phyloP scores from a whole-genome alignment of 2,329 filamentous ascomycete species.

The Sporothrix sp. region DNA sequence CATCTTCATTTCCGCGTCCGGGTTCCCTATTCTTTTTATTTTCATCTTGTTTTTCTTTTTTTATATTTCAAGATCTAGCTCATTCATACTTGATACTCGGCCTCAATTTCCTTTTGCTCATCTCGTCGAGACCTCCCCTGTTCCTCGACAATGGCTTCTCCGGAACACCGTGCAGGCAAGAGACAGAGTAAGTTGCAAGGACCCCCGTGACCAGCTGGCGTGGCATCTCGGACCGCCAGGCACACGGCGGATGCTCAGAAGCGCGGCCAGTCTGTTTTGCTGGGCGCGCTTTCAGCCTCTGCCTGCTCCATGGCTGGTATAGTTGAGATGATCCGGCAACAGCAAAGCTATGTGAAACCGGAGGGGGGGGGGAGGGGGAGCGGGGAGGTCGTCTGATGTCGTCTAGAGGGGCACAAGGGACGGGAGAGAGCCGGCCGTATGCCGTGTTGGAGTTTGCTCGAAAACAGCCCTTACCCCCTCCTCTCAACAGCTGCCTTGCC shows the following conservation, averaged over 20 bases:
- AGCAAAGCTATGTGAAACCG: too few species aligned
- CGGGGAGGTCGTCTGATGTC: background rate
- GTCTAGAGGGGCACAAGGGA: too few species aligned
- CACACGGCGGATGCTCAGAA: too few species aligned
- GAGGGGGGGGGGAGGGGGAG: background rate
- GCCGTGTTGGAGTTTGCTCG: too few species aligned
- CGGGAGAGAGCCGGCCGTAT: too few species aligned
- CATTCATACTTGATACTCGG: background rate
- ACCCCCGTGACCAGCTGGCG: too few species aligned
- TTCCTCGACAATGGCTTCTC: constrained; percentile 14
- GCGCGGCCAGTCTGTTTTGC: too few species aligned
- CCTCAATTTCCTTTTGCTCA: background rate
- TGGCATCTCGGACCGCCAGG: too few species aligned
- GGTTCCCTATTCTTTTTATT: background rate
- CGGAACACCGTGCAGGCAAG: constrained; percentile 23
- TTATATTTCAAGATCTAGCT: background rate
- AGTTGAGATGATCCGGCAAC: too few species aligned
- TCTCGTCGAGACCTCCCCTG: background rate
- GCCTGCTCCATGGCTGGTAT: background rate
- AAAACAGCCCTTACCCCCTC: too few species aligned
- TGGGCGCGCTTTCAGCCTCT: too few species aligned
- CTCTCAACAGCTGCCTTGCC: background rate
- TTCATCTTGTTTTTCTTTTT: background rate
- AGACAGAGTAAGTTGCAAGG: constrained; percentile 24
- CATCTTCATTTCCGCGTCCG: background rate